Evolutionary conservation across 495 filamentous ascomycete species (phyloP), one percentile per base, ranked within the genome.

Genomic region (Trichoderma erinaceum): DNA sequence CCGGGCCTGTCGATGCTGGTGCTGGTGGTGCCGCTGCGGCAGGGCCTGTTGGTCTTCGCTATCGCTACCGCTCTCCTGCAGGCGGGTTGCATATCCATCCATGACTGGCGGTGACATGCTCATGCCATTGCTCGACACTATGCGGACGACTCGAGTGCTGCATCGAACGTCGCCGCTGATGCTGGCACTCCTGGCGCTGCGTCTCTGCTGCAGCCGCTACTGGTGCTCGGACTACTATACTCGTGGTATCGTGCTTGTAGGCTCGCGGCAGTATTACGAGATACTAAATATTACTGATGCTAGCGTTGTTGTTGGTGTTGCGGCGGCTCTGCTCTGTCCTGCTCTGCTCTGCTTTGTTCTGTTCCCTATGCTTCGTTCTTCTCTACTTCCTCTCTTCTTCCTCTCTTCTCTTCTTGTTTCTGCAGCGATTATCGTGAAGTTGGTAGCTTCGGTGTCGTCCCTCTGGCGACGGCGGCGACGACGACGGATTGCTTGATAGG

Each of bases 61-160:
- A 66, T 44, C 64, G 41, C 44, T 67, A 21, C 65, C 65, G 44
- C 43, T 44, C 32, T 41, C 25, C 4, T 29, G 25, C 44, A 29
- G 25, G 23, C 29, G 43, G 44, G 65, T 32, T 56, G 43, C 65
- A 35, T 52, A 52, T 67, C 65, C 65, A 29, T 67, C 65, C 44
- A 67, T 67, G 65, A 29, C 65, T 52, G 27, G 43, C 25, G 65
- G 65, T 67, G 65, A 43, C 65, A 67, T 67, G 44, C 44, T 67
- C 50, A 67, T 56, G 25, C 65, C 65, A 67, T 67, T 52, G 32
- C n/a, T 56, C 35, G 41, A 67, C 65, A 52, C 44, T 44, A 67
- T 56, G 44, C 65, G 32, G n/a, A n/a, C n/a, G 23, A 41, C 52
- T 61, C 23, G 44, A 32, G 65, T 61, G 27, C 27, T 23, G n/a